phyloP scores from a whole-genome alignment of 73 alveolate genomes.

The Loxodes magnus region DNA sequence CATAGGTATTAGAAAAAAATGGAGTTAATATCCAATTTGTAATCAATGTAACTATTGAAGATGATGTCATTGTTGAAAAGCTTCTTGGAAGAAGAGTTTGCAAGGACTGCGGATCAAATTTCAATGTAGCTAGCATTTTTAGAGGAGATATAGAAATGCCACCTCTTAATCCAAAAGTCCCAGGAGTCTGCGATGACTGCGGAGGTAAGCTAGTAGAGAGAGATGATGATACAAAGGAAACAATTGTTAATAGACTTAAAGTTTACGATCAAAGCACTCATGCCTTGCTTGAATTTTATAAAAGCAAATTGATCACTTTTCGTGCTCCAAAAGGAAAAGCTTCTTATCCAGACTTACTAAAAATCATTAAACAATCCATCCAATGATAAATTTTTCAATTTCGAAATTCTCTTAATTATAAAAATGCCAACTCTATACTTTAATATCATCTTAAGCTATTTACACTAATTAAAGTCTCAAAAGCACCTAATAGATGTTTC shows the following conservation, averaged over 20 bases:
- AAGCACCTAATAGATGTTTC: too few species aligned
- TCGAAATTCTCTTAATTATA: too few species aligned
- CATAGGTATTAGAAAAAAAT: constrained; percentile 8
- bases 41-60: constrained; percentile 14
- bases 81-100: constrained; percentile 22
- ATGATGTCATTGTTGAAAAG: constrained; percentile 19
- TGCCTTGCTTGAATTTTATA: constrained; percentile 18
- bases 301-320: too few species aligned
- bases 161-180: constrained; percentile 23
- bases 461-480: too few species aligned
- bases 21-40: constrained; percentile 10
- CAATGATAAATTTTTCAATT: too few species aligned
- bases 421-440: too few species aligned
- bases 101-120: constrained; percentile 13
- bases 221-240: constrained; percentile 24
- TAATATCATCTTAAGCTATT: too few species aligned
- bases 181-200: constrained; percentile 19
- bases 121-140: constrained; percentile 13
- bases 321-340: too few species aligned
- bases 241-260: constrained; percentile 15
- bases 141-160: constrained; percentile 16
- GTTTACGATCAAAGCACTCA: constrained; percentile 13
- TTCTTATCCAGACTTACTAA: too few species aligned
- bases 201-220: constrained; percentile 8
- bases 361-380: too few species aligned